Conservation (phyloP, 331 rosid genomes). For the Acacia pycnantha region DNA sequence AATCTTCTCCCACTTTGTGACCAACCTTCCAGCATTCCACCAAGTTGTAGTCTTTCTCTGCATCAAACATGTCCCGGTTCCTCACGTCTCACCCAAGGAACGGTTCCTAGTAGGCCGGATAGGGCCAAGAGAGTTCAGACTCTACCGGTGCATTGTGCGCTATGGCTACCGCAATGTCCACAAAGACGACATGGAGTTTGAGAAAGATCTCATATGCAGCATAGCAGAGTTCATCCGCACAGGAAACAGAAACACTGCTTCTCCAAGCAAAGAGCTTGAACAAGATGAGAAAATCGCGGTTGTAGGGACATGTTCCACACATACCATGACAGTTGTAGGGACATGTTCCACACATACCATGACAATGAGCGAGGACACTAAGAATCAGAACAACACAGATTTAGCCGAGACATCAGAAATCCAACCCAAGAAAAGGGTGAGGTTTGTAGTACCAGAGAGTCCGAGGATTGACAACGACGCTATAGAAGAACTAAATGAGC, state of each 20-base stretch:
- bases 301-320: conserved; percentile 66
- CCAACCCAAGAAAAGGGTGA: conserved; percentile 61
- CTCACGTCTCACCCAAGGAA: conserved; percentile 79
- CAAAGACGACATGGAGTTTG: conserved; percentile 80
- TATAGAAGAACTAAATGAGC: conserved; percentile 67
- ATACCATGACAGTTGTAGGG: conserved; percentile 64
- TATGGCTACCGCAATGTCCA: conserved; percentile 90
- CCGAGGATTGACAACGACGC: conserved; percentile 50
- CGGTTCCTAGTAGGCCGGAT: conserved; percentile 82
- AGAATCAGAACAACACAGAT: conserved; percentile 11
- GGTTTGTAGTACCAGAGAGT: conserved; percentile 77
- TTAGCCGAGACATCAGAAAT: conserved; percentile 39
- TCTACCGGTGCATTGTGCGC: conserved; percentile 84
- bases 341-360: conserved; percentile 57
- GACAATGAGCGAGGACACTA: conserved; percentile 38
- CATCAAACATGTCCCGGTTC: conserved; percentile 85
- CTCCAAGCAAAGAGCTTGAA: conserved; percentile 32
- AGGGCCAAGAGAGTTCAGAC: conserved; percentile 68
- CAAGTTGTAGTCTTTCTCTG: conserved; percentile 92
- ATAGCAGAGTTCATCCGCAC: conserved; percentile 83
- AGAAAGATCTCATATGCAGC: conserved; percentile 79
- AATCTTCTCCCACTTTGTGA: conserved; percentile 88
- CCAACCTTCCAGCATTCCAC: conserved; percentile 97
- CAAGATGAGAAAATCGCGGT: conserved; percentile 61
- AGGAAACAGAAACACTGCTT: conserved; percentile 9